Conservation (phyloP, 441 rosid species). For the Gossypium trilobum region DNA sequence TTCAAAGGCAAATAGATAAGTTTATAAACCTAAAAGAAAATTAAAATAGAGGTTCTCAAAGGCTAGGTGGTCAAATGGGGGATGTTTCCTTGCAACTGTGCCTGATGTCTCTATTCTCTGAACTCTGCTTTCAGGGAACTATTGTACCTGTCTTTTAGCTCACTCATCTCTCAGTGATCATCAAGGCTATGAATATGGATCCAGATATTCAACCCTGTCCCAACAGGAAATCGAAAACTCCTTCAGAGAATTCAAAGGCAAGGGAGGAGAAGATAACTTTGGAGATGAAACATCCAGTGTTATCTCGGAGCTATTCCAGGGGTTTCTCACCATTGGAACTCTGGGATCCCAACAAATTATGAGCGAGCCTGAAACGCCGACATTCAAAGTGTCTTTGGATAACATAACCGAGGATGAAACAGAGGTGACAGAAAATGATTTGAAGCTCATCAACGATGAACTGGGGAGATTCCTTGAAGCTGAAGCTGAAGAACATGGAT, state of each 20-base stretch:
- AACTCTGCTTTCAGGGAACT: conserved; percentile 47
- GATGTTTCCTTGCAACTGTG: conserved; percentile 1
- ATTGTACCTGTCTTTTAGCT: conserved; percentile 43
- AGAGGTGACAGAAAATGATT: conserved; percentile 52
- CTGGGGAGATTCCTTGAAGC: conserved; percentile 72
- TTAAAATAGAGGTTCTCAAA: background rate
- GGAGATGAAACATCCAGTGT: conserved; percentile 29
- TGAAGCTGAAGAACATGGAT: conserved; percentile 57
- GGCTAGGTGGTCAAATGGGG: conserved; percentile 1
- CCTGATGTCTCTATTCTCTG: conserved; percentile 12
- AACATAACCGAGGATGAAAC: conserved; percentile 30
- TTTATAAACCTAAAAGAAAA: background rate
- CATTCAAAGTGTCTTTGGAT: conserved; percentile 45
- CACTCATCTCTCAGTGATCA: conserved; percentile 38
- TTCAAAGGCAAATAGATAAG: background rate
- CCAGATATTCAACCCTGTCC: conserved; percentile 25
- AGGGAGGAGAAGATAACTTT: conserved; percentile 22
- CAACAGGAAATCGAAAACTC: conserved; percentile 36
- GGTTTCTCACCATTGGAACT: conserved; percentile 84
- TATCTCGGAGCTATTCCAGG: conserved; percentile 54
- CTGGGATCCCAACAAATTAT: conserved; percentile 50
- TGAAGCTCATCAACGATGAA: conserved; percentile 51
- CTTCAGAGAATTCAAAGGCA: conserved; percentile 26
- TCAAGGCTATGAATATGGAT: conserved; percentile 32
- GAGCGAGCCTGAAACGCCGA: conserved; percentile 61